Evolutionary conservation across 2,329 filamentous ascomycete species (phyloP).

Genomic region (Hypoxylon sp.): DNA sequence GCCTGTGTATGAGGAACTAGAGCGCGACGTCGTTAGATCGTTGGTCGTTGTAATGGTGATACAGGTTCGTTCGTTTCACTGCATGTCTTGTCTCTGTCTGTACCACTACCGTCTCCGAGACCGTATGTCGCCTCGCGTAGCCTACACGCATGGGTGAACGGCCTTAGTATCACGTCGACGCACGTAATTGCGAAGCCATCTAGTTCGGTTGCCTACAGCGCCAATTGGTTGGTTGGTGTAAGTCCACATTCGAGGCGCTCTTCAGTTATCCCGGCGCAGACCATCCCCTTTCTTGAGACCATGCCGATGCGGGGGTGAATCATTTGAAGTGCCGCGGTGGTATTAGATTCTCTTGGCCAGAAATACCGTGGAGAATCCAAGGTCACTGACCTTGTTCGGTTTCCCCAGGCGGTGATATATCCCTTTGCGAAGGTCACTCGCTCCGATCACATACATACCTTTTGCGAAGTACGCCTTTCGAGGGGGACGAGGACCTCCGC

Average conservation of each 20-base stretch:
- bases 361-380: slow-evolving; percentile 29
- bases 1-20: not conserved
- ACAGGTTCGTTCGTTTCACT: slow-evolving; percentile 52
- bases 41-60: slow-evolving; percentile 45
- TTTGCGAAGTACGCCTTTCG: slow-evolving; percentile 11
- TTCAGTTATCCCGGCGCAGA: slow-evolving; percentile 43
- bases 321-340: slow-evolving; percentile 44
- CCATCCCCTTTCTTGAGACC: slow-evolving; percentile 25
- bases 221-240: slow-evolving; percentile 50
- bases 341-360: slow-evolving; percentile 47
- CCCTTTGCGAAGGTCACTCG: slow-evolving; percentile 21
- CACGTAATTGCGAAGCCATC: slow-evolving; percentile 47
- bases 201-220: slow-evolving; percentile 51
- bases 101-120: slow-evolving; percentile 48
- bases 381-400: slow-evolving; percentile 11
- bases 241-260: slow-evolving; percentile 34
- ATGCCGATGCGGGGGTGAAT: slow-evolving; percentile 46
- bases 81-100: slow-evolving; percentile 47
- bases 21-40: slow-evolving; percentile 42
- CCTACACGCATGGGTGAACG: slow-evolving; percentile 48
- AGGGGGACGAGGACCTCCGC: slow-evolving; percentile 24
- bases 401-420: slow-evolving; percentile 27
- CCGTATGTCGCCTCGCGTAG: slow-evolving; percentile 50
- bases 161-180: slow-evolving; percentile 48
- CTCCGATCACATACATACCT: slow-evolving; percentile 15